Evolutionary conservation across 306 rosid species (phyloP).

Genomic region (Lathyrus sativus): DNA sequence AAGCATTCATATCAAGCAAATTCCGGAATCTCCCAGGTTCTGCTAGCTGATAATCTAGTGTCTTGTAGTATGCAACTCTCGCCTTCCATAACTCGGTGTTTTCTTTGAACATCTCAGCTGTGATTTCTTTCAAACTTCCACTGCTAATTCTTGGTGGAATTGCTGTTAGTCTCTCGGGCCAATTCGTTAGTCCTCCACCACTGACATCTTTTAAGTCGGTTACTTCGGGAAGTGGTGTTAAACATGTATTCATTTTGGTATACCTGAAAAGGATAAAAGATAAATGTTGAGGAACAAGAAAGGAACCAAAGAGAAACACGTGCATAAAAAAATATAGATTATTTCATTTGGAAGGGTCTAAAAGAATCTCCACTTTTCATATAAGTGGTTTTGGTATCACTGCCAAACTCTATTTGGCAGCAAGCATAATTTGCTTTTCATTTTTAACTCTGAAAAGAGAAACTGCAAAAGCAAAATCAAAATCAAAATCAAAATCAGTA

Average conservation of each 20-base stretch:
- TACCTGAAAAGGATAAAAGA: conserved; percentile 49
- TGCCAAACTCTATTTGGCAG: conserved; percentile 40
- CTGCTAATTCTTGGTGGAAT: conserved; percentile 84
- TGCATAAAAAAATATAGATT: background rate
- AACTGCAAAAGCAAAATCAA: conserved; percentile 30
- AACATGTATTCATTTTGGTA: conserved; percentile 77
- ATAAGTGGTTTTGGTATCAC: conserved; percentile 70
- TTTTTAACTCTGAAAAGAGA: conserved; percentile 1
- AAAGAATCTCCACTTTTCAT: conserved; percentile 38
- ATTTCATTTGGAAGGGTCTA: conserved; percentile 13
- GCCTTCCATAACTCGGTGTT: conserved; percentile 69
- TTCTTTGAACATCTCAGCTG: conserved; percentile 58
- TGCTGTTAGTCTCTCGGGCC: conserved; percentile 79
- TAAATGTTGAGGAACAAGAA: conserved; percentile 8
- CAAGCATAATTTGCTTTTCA: conserved; percentile 37
- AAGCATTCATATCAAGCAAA: conserved; percentile 85
- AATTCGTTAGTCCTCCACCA: conserved; percentile 69
- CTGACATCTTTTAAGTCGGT: conserved; percentile 53
- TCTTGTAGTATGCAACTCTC: conserved; percentile 81
- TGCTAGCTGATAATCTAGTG: conserved; percentile 66
- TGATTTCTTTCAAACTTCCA: conserved; percentile 66
- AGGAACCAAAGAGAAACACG: background rate
- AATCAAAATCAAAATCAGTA: conserved; percentile 5
- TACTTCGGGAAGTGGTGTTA: conserved; percentile 83
- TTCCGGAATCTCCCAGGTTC: conserved; percentile 74